Evolutionary conservation across 2,329 filamentous ascomycete species (phyloP).

Genomic region (Cytospora piceae): DNA sequence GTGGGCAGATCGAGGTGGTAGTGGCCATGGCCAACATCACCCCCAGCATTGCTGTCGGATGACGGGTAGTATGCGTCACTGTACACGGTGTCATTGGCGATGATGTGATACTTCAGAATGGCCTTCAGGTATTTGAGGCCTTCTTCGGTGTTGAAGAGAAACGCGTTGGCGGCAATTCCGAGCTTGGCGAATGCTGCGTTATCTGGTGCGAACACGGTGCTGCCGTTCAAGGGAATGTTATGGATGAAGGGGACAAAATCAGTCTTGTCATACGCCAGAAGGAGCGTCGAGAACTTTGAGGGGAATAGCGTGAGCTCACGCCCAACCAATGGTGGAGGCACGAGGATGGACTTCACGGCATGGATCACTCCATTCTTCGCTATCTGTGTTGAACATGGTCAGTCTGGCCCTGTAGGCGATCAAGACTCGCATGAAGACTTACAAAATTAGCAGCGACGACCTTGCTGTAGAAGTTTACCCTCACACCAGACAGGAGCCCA

Average conservation of each 20-base stretch:
- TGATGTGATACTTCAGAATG: constrained; percentile 78
- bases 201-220: constrained; percentile 79
- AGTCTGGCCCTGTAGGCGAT: neutral
- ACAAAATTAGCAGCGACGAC: constrained; percentile 73
- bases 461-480: constrained; percentile 77
- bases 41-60: constrained; percentile 43
- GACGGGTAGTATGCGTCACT: constrained; percentile 75
- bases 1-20: constrained; percentile 75
- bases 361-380: constrained; percentile 83
- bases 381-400: constrained; percentile 47
- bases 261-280: constrained; percentile 75
- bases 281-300: constrained; percentile 75
- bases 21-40: constrained; percentile 48
- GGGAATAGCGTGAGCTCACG: constrained; percentile 67
- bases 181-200: constrained; percentile 82
- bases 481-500: constrained; percentile 62
- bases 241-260: constrained; percentile 67
- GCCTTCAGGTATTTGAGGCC: constrained; percentile 78
- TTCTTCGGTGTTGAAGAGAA: constrained; percentile 76
- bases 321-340: constrained; percentile 71
- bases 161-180: constrained; percentile 74
- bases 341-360: constrained; percentile 72
- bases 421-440: constrained; percentile 36
- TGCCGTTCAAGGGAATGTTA: constrained; percentile 59
- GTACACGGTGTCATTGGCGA: constrained; percentile 76